These are phyloP conservation scores for Pythium aquatile DNA, from an alignment of 352 stramenopile species.

Conservation along the genomic window DNA sequence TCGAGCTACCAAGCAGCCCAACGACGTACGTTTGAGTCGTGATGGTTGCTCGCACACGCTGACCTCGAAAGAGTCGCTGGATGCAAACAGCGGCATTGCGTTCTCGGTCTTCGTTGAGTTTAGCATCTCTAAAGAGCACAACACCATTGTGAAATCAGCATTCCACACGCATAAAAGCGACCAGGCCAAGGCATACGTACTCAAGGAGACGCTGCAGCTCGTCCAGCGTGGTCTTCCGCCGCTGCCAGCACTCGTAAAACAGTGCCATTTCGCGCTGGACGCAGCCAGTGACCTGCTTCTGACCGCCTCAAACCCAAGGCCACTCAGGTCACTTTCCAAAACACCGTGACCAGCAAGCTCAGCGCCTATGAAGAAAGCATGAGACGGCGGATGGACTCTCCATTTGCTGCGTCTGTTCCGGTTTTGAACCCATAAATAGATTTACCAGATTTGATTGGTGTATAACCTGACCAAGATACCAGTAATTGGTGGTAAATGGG, in stretches of 20 bases:
- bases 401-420: neutral
- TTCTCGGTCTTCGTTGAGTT: slow-evolving; percentile 40
- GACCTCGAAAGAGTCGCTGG: slow-evolving; percentile 59
- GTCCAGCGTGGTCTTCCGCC: slow-evolving; percentile 40
- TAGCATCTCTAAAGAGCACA: slow-evolving; percentile 37
- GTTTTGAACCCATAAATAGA: neutral
- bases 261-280: slow-evolving; percentile 39
- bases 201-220: slow-evolving; percentile 48
- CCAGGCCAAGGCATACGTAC: slow-evolving; percentile 27
- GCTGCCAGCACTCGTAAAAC: slow-evolving; percentile 68
- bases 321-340: neutral
- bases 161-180: neutral
- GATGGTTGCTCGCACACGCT: slow-evolving; percentile 46
- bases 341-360: neutral
- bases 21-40: slow-evolving; percentile 26
- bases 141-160: neutral
- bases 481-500: slow-evolving; percentile 17
- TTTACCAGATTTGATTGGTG: neutral
- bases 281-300: neutral
- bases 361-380: no score
- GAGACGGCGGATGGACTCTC: no score
- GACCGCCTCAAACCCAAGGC: neutral
- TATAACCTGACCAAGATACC: neutral
- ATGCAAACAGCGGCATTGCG: slow-evolving; percentile 47
- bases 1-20: no score